A percentile compares a stretch with the other conserved stretches of the same genome.
Conservation (phyloP, 257 asterid species). For the Salvia splendens region DNA sequence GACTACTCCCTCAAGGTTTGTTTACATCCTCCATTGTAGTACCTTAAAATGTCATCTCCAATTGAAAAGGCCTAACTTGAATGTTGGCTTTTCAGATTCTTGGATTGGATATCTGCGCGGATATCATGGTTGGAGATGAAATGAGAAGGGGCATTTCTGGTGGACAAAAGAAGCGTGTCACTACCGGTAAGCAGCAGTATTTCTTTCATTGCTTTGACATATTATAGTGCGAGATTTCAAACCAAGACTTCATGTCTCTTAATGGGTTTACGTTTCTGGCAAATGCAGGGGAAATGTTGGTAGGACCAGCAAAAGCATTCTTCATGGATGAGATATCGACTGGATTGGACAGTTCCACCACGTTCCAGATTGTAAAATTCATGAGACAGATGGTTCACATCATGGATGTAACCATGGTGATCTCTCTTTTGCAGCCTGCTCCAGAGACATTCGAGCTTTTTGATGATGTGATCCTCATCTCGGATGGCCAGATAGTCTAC, state of each 20-base stretch:
- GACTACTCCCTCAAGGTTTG: constrained; percentile 26
- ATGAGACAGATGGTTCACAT: constrained; percentile 26
- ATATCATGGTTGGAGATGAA: constrained; percentile 29
- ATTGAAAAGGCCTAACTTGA: background rate
- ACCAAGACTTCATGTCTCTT: too few relatives aligned
- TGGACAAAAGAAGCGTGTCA: constrained; percentile 35
- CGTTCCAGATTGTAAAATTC: constrained; percentile 24
- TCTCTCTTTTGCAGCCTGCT: constrained; percentile 31
- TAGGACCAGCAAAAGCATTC: constrained; percentile 30
- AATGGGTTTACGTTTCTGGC: background rate
- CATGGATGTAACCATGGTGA: constrained; percentile 15
- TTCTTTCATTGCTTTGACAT: background rate
- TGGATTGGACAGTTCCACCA: constrained; percentile 31
- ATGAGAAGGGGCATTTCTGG: constrained; percentile 35
- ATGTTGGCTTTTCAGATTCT: constrained; percentile 20
- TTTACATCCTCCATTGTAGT: background rate
- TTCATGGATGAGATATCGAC: constrained; percentile 35
- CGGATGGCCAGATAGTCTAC: constrained; percentile 29
- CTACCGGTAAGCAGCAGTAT: constrained; percentile 26
- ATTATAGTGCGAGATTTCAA: background rate
- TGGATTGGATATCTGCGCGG: constrained; percentile 30
- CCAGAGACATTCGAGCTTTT: constrained; percentile 29
- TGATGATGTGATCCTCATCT: constrained; percentile 26
- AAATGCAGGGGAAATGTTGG: constrained; percentile 32
- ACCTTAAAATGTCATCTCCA: background rate